phyloP scores from a whole-genome alignment of 2,329 filamentous ascomycete species.

The Sodiomyces alkalinus region DNA sequence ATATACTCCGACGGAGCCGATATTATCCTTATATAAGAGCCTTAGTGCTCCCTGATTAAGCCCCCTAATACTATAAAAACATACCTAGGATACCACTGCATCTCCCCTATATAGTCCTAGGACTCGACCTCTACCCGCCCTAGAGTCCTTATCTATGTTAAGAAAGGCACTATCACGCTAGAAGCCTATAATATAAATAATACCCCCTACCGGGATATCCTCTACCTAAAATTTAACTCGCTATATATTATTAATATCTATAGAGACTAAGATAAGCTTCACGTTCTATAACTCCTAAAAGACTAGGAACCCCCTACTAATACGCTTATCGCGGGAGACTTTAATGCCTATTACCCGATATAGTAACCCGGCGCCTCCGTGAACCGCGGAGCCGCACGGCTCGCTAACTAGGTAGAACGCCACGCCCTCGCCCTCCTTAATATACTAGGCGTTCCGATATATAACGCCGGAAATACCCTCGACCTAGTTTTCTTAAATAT shows the following conservation, averaged over 20 bases:
- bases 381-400: background rate
- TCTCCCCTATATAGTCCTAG: too few species aligned
- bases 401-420: background rate
- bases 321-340: constrained; percentile 7
- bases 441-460: background rate
- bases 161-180: background rate
- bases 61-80: too few species aligned
- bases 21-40: too few species aligned
- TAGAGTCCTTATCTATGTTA: background rate
- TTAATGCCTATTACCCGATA: constrained; percentile 7
- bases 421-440: background rate
- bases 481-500: background rate
- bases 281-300: background rate
- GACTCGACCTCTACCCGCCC: too few species aligned
- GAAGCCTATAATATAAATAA: background rate
- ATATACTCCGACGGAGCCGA: too few species aligned
- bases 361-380: constrained; percentile 4
- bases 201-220: background rate
- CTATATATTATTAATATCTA: constrained; percentile 1
- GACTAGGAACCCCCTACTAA: background rate
- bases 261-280: background rate
- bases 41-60: too few species aligned
- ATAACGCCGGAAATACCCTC: background rate
- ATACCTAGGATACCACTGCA: too few species aligned
- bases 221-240: background rate